Percentiles rank a stretch among this genome's conserved stretches.
Conservation (phyloP, 768 basidiomycete genomes). For the Ramaria rubella region DNA sequence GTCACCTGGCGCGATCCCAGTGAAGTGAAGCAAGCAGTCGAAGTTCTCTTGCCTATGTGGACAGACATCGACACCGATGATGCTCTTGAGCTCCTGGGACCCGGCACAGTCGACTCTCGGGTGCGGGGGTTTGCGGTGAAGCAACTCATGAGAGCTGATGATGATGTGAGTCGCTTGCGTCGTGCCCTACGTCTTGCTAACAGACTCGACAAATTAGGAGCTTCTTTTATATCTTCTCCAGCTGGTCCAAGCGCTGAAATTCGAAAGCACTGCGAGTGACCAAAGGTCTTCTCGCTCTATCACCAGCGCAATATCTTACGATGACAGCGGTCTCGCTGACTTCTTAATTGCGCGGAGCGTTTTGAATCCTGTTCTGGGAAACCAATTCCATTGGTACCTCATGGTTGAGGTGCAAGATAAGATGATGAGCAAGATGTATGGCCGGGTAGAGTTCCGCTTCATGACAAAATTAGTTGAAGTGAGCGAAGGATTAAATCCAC, state of each 20-base stretch:
- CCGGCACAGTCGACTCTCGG: slow-evolving; percentile 81
- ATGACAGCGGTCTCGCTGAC: slow-evolving; percentile 89
- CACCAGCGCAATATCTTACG: slow-evolving; percentile 72
- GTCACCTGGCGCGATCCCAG: slow-evolving; percentile 96
- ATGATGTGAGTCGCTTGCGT: slow-evolving; percentile 64
- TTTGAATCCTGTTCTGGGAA: slow-evolving; percentile 77
- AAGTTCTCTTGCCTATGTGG: slow-evolving; percentile 93
- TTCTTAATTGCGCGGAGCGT: slow-evolving; percentile 86
- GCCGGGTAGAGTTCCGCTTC: slow-evolving; percentile 83
- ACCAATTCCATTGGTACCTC: slow-evolving; percentile 94
- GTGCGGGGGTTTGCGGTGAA: slow-evolving; percentile 92
- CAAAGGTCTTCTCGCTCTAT: slow-evolving; percentile 69
- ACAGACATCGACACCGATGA: slow-evolving; percentile 96
- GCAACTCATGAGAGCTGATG: slow-evolving; percentile 85
- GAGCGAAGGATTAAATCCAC: slow-evolving; percentile 14
- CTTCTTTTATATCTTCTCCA: slow-evolving; percentile 88
- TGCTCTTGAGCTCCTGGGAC: slow-evolving; percentile 90
- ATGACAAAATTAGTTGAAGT: slow-evolving; percentile 87
- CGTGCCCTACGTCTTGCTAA: no score
- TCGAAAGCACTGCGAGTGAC: slow-evolving; percentile 77
- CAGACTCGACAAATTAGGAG: slow-evolving; percentile 54
- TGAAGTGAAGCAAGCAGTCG: slow-evolving; percentile 97
- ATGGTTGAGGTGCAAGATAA: slow-evolving; percentile 94
- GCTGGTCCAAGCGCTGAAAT: slow-evolving; percentile 95
- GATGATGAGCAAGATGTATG: slow-evolving; percentile 88